phyloP scores from a whole-genome alignment of 148 eudicot genomes.

The Camellia granthamiana region DNA sequence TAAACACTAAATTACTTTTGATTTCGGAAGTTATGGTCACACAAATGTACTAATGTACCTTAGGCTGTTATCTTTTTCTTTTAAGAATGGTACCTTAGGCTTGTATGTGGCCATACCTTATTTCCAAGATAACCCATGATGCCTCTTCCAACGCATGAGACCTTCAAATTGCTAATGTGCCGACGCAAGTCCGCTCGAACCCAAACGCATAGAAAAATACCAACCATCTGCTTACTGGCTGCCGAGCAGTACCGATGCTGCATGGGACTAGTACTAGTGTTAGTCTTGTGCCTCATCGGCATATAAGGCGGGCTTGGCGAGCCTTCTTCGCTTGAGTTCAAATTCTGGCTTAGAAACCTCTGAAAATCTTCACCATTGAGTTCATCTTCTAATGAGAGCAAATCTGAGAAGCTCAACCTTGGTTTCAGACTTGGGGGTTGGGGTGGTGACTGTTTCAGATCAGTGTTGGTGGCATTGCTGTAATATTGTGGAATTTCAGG shows the following conservation, averaged over 20 bases:
- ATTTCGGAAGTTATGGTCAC: too few species aligned
- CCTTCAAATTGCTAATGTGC: constrained; percentile 41
- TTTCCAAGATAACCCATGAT: constrained; percentile 75
- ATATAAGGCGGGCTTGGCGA: constrained; percentile 14
- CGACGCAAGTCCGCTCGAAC: constrained; percentile 38
- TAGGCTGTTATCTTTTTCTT: too few species aligned
- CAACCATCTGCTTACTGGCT: constrained; percentile 71
- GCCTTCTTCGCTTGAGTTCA: constrained; percentile 24
- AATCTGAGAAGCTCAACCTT: constrained; percentile 48
- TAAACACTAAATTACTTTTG: too few species aligned
- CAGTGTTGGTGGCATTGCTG: constrained; percentile 12
- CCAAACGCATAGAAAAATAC: constrained; percentile 57
- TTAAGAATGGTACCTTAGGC: too few species aligned
- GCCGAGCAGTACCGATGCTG: constrained; percentile 28
- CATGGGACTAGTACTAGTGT: not conserved
- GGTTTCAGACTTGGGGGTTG: constrained; percentile 17
- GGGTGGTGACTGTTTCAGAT: constrained; percentile 5
- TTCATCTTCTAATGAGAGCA: constrained; percentile 33
- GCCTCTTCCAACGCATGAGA: constrained; percentile 62
- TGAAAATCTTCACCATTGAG: constrained; percentile 19
- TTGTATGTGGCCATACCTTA: constrained; percentile 34
- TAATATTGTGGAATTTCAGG: constrained; percentile 12
- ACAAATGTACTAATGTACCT: too few species aligned
- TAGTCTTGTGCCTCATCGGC: not conserved
- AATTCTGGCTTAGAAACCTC: constrained; percentile 16